Evolutionary conservation across 371 early-diverging fungal genomes (phyloP), one percentile per base, ranked within the genome.

Genomic region (Apophysomyces elegans): DNA sequence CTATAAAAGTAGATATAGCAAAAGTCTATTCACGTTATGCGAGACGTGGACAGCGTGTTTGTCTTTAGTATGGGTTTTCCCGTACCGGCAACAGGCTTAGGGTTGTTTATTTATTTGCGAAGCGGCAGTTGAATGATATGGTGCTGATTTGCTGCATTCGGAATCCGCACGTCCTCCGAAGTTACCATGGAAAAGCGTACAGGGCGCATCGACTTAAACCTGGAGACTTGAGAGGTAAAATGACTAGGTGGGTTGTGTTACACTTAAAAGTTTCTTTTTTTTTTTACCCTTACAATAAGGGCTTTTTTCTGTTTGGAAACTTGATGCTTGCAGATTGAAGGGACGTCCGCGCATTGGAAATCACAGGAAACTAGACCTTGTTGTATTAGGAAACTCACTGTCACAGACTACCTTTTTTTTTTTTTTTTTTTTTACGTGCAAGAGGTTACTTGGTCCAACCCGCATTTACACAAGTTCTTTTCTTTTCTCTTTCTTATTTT

Each of bases 311-410:
- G 16, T 45, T 45, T 18, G 16, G 16, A 6, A 13, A 45, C 46
- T 26, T 26, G 32, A 26, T 26, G 32, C 32, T 26, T 45, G 16
- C 46, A 45, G 46, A 45, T 45, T 13, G 46, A 45, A 45, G 16
- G 16, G 46, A 45, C 5, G 46, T 5, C 46, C 46, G 16, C n/a
- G 46, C 46, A 45, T 13, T 18, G 13, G 46, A 45, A 6, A 13
- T n/a, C 46, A n/a, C 0, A 45, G 16, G 16, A 45, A 45, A 45
- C n/a, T 5, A 45, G 16, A 45, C 13, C 16, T 13, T 14, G 46
- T 45, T 45, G 46, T 18, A 45, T 45, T 45, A 18, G 46, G 43
- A 45, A 45, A 45, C 46, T 45, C 46, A 45, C 46, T 45, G 46
- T 45, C 46, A 45, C 46, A 18, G 46, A n/a, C n/a, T 7, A 45